These are phyloP conservation scores for Diaporthe sp. DNA, from an alignment of 2,329 filamentous ascomycete species.

Conservation along the genomic window DNA sequence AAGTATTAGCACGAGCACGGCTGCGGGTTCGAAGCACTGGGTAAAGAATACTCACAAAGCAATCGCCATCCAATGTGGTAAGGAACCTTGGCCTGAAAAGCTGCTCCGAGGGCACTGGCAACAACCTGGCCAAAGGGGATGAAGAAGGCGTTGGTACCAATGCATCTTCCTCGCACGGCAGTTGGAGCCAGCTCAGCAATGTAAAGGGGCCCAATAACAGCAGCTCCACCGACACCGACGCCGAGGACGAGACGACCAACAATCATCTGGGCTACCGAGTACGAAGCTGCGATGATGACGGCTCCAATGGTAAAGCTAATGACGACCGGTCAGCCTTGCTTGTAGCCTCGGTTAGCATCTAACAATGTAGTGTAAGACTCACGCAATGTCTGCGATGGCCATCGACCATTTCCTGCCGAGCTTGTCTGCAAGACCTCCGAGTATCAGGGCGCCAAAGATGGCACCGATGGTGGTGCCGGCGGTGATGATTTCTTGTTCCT, in stretches of 20 bases:
- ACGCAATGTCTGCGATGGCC: slow-evolving; percentile 6
- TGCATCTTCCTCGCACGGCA: background rate
- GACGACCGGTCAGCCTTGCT: background rate
- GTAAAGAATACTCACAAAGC: background rate
- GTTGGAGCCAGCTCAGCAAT: slow-evolving; percentile 2
- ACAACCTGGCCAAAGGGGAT: slow-evolving; percentile 1
- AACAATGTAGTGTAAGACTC: background rate
- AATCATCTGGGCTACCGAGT: slow-evolving; percentile 9
- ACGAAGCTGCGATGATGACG: background rate
- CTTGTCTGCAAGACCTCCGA: background rate
- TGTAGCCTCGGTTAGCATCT: background rate
- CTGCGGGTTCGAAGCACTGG: background rate
- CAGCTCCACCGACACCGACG: slow-evolving; percentile 2
- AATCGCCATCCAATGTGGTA: slow-evolving; percentile 6
- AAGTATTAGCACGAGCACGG: background rate
- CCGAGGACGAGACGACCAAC: slow-evolving; percentile 12
- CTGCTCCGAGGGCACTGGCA: slow-evolving; percentile 7
- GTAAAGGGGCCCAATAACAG: slow-evolving; percentile 1
- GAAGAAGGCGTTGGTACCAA: slow-evolving; percentile 4
- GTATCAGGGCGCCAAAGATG: background rate
- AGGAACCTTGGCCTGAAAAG: background rate
- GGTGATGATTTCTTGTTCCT: slow-evolving; percentile 8
- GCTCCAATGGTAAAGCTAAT: background rate
- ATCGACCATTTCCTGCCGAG: slow-evolving; percentile 9
- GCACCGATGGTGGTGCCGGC: slow-evolving; percentile 7